Percentiles rank a stretch among this genome's conserved stretches.
Evolutionary conservation across 371 early-diverging fungal genomes (phyloP).

Genomic region (Capniomyces stellatus): DNA sequence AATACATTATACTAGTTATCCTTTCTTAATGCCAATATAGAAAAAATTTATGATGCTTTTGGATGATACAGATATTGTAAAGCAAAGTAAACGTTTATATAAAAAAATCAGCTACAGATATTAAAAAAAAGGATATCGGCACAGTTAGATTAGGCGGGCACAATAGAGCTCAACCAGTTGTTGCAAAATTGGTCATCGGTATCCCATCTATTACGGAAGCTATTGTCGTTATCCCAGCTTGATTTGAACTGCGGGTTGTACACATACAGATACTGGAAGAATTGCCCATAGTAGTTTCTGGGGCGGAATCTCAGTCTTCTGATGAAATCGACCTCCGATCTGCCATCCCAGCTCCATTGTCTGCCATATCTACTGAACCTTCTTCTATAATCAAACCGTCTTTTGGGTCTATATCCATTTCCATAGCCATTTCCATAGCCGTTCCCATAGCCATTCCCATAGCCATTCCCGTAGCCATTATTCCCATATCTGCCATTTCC

Average conservation of each 20-base stretch:
- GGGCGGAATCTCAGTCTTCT: neutral
- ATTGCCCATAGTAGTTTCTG: neutral
- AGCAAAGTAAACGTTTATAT: no score
- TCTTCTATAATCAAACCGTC: neutral
- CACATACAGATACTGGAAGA: conserved; percentile 1
- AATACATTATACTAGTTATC: no score
- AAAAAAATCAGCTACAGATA: no score
- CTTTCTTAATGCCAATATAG: no score
- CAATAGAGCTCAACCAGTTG: no score
- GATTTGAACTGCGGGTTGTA: neutral
- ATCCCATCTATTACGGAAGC: neutral
- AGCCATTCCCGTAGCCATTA: neutral
- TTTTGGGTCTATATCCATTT: neutral
- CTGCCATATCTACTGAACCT: neutral
- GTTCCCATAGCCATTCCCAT: neutral
- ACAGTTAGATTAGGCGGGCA: no score
- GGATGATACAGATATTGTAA: no score
- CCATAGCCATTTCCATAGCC: neutral
- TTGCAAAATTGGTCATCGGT: neutral
- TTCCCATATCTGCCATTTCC: neutral
- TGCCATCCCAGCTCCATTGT: neutral
- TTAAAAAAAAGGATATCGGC: no score
- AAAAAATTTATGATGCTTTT: no score
- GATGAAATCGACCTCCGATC: neutral
- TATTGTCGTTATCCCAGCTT: neutral